These are phyloP conservation scores for Phytophthora cactorum DNA, from an alignment of 352 stramenopile species.

Conservation along the genomic window DNA sequence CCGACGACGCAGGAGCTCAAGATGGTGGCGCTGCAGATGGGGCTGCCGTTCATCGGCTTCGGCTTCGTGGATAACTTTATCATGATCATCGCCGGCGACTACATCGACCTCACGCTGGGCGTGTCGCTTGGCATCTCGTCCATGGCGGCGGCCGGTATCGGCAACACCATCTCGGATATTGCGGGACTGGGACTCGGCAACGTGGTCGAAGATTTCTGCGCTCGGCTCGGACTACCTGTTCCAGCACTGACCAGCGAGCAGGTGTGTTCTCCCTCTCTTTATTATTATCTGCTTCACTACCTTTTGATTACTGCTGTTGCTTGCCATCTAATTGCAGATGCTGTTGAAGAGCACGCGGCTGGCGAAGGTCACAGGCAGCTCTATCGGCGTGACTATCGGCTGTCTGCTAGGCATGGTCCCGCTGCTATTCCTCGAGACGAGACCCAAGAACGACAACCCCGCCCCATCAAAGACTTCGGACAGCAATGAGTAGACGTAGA, in stretches of 20 bases:
- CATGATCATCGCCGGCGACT: constrained; percentile 91
- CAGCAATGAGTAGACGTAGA: constrained; percentile 7
- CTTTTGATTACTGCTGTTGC: background rate
- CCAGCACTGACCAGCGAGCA: constrained; percentile 68
- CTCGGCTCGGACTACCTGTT: constrained; percentile 63
- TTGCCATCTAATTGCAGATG: constrained; percentile 40
- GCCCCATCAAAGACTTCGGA: background rate
- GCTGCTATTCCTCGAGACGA: constrained; percentile 80
- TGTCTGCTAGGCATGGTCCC: constrained; percentile 81
- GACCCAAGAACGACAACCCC: constrained; percentile 22
- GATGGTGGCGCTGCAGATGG: constrained; percentile 68
- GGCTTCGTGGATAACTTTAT: constrained; percentile 98
- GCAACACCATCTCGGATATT: constrained; percentile 87
- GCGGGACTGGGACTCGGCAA: constrained; percentile 73
- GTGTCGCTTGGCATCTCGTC: constrained; percentile 88
- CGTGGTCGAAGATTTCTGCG: constrained; percentile 82
- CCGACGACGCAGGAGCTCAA: constrained; percentile 65
- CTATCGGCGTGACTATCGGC: constrained; percentile 74
- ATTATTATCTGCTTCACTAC: background rate
- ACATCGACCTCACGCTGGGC: constrained; percentile 86
- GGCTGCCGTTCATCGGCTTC: constrained; percentile 96
- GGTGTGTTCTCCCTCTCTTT: constrained; percentile 25
- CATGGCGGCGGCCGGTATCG: constrained; percentile 85
- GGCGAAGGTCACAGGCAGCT: constrained; percentile 71
- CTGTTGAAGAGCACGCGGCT: constrained; percentile 69